Percentiles rank a stretch among this genome's conserved stretches.
Evolutionary conservation across 257 asterid genomes (phyloP).

Genomic region (Penstemon newberryi): DNA sequence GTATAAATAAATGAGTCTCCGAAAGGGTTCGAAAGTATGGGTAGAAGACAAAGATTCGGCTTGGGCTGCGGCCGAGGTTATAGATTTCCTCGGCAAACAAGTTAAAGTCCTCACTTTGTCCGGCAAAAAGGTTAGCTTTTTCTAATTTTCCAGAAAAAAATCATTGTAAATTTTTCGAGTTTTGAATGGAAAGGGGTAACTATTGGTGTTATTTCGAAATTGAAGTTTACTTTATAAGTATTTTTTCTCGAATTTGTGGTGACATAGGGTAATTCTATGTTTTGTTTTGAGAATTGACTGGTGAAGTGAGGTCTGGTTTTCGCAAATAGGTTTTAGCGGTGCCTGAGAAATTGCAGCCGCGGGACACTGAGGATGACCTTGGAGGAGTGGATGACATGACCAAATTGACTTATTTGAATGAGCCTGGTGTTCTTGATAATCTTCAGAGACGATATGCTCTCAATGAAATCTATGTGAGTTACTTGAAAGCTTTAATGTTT

Average conservation of each 20-base stretch:
- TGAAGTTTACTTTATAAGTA: conserved; percentile 1
- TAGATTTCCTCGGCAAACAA: conserved; percentile 66
- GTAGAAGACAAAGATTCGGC: conserved; percentile 74
- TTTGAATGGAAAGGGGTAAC: conserved; percentile 9
- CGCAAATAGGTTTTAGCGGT: conserved; percentile 50
- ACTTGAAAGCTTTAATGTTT: not conserved
- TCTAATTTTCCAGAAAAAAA: not conserved
- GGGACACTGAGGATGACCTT: conserved; percentile 89
- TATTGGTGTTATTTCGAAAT: not conserved
- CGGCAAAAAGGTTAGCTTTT: conserved; percentile 65
- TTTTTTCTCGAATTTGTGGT: not conserved
- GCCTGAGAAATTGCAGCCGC: conserved; percentile 69
- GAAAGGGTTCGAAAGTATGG: conserved; percentile 88
- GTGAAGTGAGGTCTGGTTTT: conserved; percentile 14
- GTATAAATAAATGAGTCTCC: conserved; percentile 55
- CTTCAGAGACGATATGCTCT: conserved; percentile 82
- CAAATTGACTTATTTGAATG: conserved; percentile 86
- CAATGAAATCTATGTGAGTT: conserved; percentile 88
- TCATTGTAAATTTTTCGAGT: not conserved
- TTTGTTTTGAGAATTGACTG: conserved; percentile 1
- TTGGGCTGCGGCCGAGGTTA: conserved; percentile 80
- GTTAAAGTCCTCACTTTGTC: conserved; percentile 66
- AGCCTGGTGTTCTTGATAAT: conserved; percentile 95
- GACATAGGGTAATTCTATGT: not conserved
- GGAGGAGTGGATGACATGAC: conserved; percentile 99